Percentiles rank a stretch among this genome's conserved stretches.
phyloP scores from a whole-genome alignment of 2,329 filamentous ascomycete species.

The Dryadomyces quercivorus region DNA sequence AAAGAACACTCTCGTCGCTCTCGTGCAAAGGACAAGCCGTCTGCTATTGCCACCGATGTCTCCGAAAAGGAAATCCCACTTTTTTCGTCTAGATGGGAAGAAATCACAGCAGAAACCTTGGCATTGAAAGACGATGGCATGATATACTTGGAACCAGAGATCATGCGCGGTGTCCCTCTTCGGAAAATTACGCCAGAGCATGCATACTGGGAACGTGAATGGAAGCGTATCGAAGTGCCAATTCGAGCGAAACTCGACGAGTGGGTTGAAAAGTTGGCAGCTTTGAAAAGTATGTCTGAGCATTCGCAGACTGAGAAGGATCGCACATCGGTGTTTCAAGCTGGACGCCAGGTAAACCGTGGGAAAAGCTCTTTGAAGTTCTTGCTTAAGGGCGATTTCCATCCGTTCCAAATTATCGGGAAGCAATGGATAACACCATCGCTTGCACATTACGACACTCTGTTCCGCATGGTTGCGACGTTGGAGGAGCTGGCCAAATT shows the following conservation, averaged over 20 bases:
- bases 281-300: conserved; percentile 23
- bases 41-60: not conserved
- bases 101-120: conserved; percentile 34
- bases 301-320: conserved; percentile 19
- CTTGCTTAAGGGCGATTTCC: conserved; percentile 35
- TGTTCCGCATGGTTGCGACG: conserved; percentile 42
- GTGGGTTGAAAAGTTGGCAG: conserved; percentile 37
- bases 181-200: conserved; percentile 36
- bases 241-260: conserved; percentile 31
- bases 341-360: conserved; percentile 43
- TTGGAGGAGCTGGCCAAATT: conserved; percentile 42
- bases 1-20: not conserved
- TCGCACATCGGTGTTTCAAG: conserved; percentile 36
- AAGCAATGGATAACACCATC: conserved; percentile 36
- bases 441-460: conserved; percentile 40
- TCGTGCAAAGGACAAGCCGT: not conserved
- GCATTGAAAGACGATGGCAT: conserved; percentile 34
- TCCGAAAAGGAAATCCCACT: not conserved
- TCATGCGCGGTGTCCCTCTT: conserved; percentile 40
- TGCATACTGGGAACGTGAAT: conserved; percentile 43
- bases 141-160: conserved; percentile 36
- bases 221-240: conserved; percentile 31
- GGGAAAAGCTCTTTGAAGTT: conserved; percentile 41
- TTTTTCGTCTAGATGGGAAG: conserved; percentile 12
- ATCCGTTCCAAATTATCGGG: conserved; percentile 42